Evolutionary conservation across 2,329 filamentous ascomycete species (phyloP), one percentile per base, ranked within the genome.

Genomic region (Colletotrichum sp.): DNA sequence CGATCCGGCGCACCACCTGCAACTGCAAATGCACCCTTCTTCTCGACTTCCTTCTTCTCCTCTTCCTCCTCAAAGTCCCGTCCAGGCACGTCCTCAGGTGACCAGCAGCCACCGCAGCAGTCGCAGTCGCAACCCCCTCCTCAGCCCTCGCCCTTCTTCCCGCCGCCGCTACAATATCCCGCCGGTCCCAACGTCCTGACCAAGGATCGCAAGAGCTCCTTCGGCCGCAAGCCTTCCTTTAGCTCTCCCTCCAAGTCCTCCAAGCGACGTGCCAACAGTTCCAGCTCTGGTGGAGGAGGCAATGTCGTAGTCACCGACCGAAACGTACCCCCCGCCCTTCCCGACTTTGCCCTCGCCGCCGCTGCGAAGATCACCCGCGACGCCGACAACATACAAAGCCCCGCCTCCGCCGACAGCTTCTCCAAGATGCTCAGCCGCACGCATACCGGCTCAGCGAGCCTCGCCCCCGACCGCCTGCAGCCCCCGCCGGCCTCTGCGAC

Each of bases 181-280:
- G 79, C 79, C 57, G 80, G 80, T 44, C 78, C 80, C 34, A 83
- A 81, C 79, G 76, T 84, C 68, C 78, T 84, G 70, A 80, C 81
- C 82, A 87, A 89, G 82, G 88, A 89, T 79, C 87, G 89, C 84
- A 88, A 89, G 79, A 82, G 86, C 28, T 91, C 90, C 60, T 89
- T 91, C 80, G 85, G 86, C 72, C 90, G 89, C 79, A 91, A 90
- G 80, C 78, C 89, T 10, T 91, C 90, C 59, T 87, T 91, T 76
- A 88, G 86, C 18, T 84, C 85, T 15, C 83, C 84, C 59, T 78
- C 79, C 49, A 84, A 79, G 55, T 76, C 72, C 39, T 71, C 68
- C 34, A 80, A 84, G 75, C 85, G 86, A 66, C 85, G 85, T 65
- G 84, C 88, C 55, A 86, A 86, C 72, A 85, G 85, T 78, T 85